Evolutionary conservation across 306 rosid species (phyloP).

Genomic region (Sicyos baderoa): DNA sequence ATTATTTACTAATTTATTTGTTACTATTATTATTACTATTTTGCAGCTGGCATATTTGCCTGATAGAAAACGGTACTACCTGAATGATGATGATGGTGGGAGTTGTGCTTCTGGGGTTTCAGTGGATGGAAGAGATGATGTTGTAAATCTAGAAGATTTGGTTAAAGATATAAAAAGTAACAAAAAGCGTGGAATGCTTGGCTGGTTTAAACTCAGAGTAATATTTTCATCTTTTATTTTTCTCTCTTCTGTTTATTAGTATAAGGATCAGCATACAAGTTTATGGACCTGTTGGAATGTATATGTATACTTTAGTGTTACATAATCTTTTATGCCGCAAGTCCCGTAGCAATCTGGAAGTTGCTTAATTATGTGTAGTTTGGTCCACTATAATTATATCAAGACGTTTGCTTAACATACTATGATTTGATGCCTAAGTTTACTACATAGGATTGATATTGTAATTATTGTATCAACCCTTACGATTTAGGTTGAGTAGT

Average conservation of each 20-base stretch:
- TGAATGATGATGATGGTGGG: slow-evolving; percentile 54
- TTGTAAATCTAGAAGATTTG: slow-evolving; percentile 56
- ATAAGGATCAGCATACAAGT: not conserved
- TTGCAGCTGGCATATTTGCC: slow-evolving; percentile 84
- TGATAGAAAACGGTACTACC: slow-evolving; percentile 58
- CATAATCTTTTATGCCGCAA: not conserved
- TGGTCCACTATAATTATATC: not conserved
- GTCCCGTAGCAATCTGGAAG: not conserved
- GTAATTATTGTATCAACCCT: no score
- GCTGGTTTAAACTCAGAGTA: slow-evolving; percentile 76
- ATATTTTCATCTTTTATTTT: slow-evolving; percentile 23
- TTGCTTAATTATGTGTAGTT: not conserved
- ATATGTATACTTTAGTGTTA: not conserved
- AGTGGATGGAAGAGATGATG: slow-evolving; percentile 48
- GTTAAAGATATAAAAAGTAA: slow-evolving; percentile 57
- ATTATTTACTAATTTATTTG: not conserved
- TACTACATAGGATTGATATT: not conserved
- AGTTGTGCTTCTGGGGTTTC: slow-evolving; percentile 57
- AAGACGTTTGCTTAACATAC: not conserved
- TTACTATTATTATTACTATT: slow-evolving; percentile 21
- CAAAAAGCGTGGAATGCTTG: slow-evolving; percentile 69
- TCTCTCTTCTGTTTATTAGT: not conserved
- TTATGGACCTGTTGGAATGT: not conserved
- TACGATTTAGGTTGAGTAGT: no score
- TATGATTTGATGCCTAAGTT: not conserved